phyloP scores from a whole-genome alignment of 1,284 basidiomycete genomes.

The Athelia sp. region DNA sequence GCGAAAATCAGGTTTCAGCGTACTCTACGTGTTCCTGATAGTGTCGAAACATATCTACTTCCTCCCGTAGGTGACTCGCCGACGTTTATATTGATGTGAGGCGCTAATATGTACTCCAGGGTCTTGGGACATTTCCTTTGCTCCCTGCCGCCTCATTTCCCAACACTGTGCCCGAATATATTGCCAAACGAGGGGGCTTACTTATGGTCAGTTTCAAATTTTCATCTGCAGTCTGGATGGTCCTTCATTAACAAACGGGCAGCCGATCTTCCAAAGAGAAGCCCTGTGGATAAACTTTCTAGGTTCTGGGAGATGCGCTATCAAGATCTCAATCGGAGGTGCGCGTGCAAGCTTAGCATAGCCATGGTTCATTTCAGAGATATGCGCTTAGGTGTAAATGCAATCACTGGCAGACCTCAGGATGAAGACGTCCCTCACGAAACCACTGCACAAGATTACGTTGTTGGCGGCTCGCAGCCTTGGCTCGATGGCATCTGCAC shows the following conservation, averaged over 20 bases:
- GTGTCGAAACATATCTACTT: background rate
- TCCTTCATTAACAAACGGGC: background rate
- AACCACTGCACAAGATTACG: background rate
- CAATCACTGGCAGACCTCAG: background rate
- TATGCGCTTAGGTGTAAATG: background rate
- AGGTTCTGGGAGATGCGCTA: background rate
- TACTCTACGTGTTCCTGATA: background rate
- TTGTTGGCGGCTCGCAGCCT: background rate
- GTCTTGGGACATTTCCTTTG: background rate
- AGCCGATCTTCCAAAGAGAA: background rate
- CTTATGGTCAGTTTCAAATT: background rate
- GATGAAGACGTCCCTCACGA: background rate
- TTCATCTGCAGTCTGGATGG: background rate
- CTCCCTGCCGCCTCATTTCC: background rate
- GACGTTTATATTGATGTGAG: background rate
- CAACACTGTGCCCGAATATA: background rate
- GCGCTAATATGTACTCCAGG: background rate
- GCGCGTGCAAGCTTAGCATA: background rate
- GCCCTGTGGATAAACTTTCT: background rate
- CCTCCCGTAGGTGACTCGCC: background rate
- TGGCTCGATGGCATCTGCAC: background rate
- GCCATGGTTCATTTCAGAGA: background rate
- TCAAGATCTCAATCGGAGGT: background rate
- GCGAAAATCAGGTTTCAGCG: background rate
- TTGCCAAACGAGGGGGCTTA: background rate